These are phyloP conservation scores for Neurospora sp. DNA, from an alignment of 495 filamentous ascomycete species.

Conservation along the genomic window DNA sequence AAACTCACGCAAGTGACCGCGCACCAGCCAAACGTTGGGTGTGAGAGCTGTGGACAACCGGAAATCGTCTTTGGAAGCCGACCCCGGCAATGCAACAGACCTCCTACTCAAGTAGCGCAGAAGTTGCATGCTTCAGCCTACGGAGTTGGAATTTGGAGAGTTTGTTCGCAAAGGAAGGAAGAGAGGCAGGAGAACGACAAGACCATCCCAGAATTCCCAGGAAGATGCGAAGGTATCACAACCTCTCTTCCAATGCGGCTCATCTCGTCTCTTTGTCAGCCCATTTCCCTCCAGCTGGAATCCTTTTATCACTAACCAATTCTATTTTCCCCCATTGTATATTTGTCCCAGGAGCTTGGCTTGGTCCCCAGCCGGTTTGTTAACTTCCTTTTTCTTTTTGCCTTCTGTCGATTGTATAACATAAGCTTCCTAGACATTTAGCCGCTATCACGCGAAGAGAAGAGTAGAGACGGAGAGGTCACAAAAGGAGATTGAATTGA, in stretches of 20 bases:
- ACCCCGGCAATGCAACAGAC: background rate
- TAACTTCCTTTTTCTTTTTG: background rate
- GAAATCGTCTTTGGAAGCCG: background rate
- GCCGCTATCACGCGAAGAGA: background rate
- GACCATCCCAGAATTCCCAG: background rate
- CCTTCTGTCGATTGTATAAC: background rate
- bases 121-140: background rate
- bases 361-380: background rate
- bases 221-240: background rate
- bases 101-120: background rate
- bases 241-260: background rate
- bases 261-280: background rate
- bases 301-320: background rate
- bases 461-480: background rate
- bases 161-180: background rate
- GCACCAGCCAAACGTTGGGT: background rate
- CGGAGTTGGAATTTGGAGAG: background rate
- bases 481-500: background rate
- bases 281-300: background rate
- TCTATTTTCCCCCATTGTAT: background rate
- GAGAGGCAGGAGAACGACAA: background rate
- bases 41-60: background rate
- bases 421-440: background rate
- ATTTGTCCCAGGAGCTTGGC: background rate
- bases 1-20: background rate